Percentiles rank a stretch among this genome's conserved stretches.
Conservation (phyloP, 1,139 yeast species). For the Taphrina betulina region DNA sequence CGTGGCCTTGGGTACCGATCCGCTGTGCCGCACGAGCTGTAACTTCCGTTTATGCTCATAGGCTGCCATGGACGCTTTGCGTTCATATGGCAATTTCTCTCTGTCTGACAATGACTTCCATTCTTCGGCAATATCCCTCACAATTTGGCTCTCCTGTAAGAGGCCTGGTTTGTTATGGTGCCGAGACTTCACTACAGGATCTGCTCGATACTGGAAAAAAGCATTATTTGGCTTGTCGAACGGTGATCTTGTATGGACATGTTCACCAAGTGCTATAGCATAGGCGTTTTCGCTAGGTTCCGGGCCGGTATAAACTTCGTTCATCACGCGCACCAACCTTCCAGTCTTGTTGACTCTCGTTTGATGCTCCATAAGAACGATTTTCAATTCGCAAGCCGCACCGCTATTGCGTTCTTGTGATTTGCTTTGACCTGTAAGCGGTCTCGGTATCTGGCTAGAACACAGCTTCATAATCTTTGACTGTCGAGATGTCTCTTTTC, state of each 20-base stretch:
- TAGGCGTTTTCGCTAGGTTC: too few relatives aligned
- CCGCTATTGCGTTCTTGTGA: too few relatives aligned
- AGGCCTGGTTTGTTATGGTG: not conserved
- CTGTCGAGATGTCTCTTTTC: too few relatives aligned
- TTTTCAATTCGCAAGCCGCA: too few relatives aligned
- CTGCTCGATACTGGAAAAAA: not conserved
- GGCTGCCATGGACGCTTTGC: not conserved
- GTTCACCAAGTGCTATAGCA: too few relatives aligned
- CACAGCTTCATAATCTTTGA: too few relatives aligned
- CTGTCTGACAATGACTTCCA: not conserved
- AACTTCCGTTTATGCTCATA: not conserved
- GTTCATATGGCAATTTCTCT: not conserved
- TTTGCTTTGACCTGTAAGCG: too few relatives aligned
- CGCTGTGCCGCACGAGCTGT: too few relatives aligned
- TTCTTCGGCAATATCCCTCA: not conserved
- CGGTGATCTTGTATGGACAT: not conserved
- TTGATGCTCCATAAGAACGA: not conserved
- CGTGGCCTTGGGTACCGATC: not conserved
- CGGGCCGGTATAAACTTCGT: too few relatives aligned
- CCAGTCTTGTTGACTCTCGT: not conserved
- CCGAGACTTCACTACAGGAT: not conserved
- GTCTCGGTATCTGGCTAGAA: too few relatives aligned
- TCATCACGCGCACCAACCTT: not conserved
- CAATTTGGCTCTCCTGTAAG: not conserved
- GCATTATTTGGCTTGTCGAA: not conserved